A percentile compares a stretch with the other conserved stretches of the same genome.
These are phyloP conservation scores for Termitomyces sp. DNA, from an alignment of 768 basidiomycete species.

Conservation along the genomic window DNA sequence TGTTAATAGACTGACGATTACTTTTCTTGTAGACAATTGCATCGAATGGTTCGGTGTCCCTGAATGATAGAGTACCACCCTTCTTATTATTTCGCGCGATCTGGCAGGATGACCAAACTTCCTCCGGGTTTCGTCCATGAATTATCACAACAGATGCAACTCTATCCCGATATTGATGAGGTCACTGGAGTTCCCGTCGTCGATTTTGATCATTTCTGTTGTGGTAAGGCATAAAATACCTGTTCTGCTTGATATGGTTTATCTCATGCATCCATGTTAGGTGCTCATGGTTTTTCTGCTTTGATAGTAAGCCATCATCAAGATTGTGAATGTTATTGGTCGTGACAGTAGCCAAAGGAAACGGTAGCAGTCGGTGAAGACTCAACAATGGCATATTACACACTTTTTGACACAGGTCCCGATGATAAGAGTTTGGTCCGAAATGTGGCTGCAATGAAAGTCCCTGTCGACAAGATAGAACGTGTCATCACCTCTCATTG, in stretches of 20 bases:
- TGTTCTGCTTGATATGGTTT: background rate
- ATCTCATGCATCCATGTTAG: conserved; percentile 16
- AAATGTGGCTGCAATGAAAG: conserved; percentile 57
- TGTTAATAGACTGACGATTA: conserved; percentile 40
- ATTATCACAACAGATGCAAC: conserved; percentile 52
- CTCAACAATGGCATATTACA: conserved; percentile 30
- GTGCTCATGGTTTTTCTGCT: conserved; percentile 82
- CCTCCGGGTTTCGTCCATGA: conserved; percentile 79
- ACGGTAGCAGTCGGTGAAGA: conserved; percentile 42
- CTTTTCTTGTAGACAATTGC: conserved; percentile 70
- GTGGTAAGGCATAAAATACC: conserved; percentile 20
- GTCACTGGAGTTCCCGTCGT: conserved; percentile 52
- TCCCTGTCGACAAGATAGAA: conserved; percentile 47
- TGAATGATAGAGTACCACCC: background rate
- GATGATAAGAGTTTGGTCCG: conserved; percentile 71
- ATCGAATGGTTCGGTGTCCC: conserved; percentile 61
- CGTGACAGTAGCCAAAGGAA: conserved; percentile 32
- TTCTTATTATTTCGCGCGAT: background rate
- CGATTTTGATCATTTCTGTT: conserved; percentile 70
- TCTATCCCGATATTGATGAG: conserved; percentile 36
- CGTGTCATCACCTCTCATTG: conserved; percentile 73
- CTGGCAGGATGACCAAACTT: conserved; percentile 74
- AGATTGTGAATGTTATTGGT: background rate
- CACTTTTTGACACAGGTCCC: conserved; percentile 82
- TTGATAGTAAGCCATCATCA: conserved; percentile 50